Evolutionary conservation across 2,329 filamentous ascomycete species (phyloP).

Genomic region (Sclerotinia sclerotiorum): DNA sequence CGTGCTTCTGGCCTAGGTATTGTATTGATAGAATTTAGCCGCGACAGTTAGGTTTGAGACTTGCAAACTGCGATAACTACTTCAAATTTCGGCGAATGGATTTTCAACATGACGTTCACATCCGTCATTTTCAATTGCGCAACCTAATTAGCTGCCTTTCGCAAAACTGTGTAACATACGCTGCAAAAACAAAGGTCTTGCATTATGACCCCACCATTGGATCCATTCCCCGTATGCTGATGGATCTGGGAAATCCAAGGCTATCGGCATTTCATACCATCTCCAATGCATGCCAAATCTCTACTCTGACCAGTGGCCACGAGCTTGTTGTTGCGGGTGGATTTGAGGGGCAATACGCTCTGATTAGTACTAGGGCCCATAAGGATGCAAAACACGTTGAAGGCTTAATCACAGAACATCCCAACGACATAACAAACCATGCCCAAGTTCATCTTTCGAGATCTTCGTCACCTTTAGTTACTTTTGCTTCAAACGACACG

Average conservation of each 20-base stretch:
- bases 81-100: slow-evolving; percentile 60
- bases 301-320: slow-evolving; percentile 40
- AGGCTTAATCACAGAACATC: slow-evolving; percentile 49
- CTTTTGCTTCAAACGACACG: slow-evolving; percentile 63
- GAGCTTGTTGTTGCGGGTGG: slow-evolving; percentile 44
- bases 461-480: slow-evolving; percentile 54
- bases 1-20: not conserved
- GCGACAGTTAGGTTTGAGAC: slow-evolving; percentile 26
- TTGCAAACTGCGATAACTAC: slow-evolving; percentile 43
- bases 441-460: slow-evolving; percentile 57
- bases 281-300: slow-evolving; percentile 36
- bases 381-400: slow-evolving; percentile 39
- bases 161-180: slow-evolving; percentile 57
- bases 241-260: slow-evolving; percentile 37
- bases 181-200: slow-evolving; percentile 50
- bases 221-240: slow-evolving; percentile 25
- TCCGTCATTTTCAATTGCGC: slow-evolving; percentile 67
- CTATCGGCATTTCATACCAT: slow-evolving; percentile 33
- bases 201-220: slow-evolving; percentile 50
- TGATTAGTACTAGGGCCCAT: slow-evolving; percentile 40
- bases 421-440: slow-evolving; percentile 64
- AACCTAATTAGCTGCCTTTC: slow-evolving; percentile 60
- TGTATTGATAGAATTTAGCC: slow-evolving; percentile 25
- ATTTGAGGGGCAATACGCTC: slow-evolving; percentile 44
- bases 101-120: slow-evolving; percentile 52